A percentile compares a stretch with the other conserved stretches of the same genome.
These are phyloP conservation scores for Cyclotella baltica DNA, from an alignment of 108 stramenopile genomes.

Conservation along the genomic window DNA sequence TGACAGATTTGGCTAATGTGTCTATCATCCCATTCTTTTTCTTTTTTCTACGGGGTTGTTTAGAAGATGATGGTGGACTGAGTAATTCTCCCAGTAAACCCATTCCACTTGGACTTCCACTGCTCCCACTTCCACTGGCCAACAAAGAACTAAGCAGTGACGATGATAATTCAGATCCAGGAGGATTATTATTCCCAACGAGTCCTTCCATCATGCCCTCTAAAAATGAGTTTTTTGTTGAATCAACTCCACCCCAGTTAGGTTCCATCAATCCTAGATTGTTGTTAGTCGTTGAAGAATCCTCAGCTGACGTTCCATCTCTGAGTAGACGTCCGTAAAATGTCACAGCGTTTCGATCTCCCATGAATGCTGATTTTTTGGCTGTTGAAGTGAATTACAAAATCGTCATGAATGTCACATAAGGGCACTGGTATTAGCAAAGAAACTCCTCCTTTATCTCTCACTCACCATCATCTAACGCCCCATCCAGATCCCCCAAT, in stretches of 20 bases:
- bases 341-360: constrained; percentile 82
- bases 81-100: constrained; percentile 37
- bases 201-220: constrained; percentile 44
- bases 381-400: too few relatives aligned
- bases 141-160: constrained; percentile 51
- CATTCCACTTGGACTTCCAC: constrained; percentile 28
- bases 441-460: too few relatives aligned
- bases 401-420: too few relatives aligned
- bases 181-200: constrained; percentile 30
- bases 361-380: constrained; percentile 77
- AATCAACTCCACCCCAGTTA: background rate
- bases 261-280: constrained; percentile 8
- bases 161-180: constrained; percentile 40
- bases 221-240: constrained; percentile 31
- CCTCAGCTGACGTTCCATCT: constrained; percentile 40
- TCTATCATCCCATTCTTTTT: constrained; percentile 47
- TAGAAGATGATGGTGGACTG: background rate
- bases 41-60: constrained; percentile 29
- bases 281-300: background rate
- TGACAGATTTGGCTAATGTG: constrained; percentile 68
- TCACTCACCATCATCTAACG: constrained; percentile 63
- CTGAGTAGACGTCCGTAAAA: constrained; percentile 84
- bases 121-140: constrained; percentile 24
- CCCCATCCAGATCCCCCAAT: constrained; percentile 65
- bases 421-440: too few relatives aligned